phyloP scores from a whole-genome alignment of 2,329 filamentous ascomycete genomes.

The Rhynchosporium agropyri region DNA sequence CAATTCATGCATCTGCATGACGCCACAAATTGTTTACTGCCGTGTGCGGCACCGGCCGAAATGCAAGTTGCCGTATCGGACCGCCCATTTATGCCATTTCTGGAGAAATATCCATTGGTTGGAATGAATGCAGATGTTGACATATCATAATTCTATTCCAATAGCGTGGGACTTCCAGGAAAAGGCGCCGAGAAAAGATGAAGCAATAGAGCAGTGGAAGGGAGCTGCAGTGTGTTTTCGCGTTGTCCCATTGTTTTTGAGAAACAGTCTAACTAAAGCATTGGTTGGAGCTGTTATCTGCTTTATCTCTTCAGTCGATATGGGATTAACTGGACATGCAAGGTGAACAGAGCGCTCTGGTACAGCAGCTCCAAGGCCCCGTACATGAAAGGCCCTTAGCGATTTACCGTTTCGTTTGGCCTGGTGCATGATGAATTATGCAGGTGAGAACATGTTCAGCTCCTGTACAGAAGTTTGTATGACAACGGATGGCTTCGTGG shows the following conservation, averaged over 20 bases:
- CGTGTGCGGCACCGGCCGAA: conserved; percentile 24
- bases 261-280: too few relatives aligned
- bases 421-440: neutral
- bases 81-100: neutral
- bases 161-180: neutral
- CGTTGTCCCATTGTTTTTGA: neutral
- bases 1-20: conserved; percentile 21
- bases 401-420: neutral
- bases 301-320: neutral
- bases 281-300: neutral
- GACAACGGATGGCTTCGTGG: neutral
- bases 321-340: neutral
- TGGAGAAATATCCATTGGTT: conserved; percentile 9
- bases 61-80: conserved; percentile 19
- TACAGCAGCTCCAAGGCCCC: conserved; percentile 1
- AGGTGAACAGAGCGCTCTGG: neutral
- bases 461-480: neutral
- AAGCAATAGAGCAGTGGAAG: neutral
- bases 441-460: neutral
- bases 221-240: neutral
- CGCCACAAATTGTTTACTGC: conserved; percentile 7
- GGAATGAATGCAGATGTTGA: neutral
- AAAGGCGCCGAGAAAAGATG: neutral
- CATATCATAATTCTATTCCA: neutral
- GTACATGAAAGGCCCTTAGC: neutral